These are phyloP conservation scores for Lichtheimia hyalospora DNA, from an alignment of 371 early-diverging fungal genomes.

Conservation along the genomic window DNA sequence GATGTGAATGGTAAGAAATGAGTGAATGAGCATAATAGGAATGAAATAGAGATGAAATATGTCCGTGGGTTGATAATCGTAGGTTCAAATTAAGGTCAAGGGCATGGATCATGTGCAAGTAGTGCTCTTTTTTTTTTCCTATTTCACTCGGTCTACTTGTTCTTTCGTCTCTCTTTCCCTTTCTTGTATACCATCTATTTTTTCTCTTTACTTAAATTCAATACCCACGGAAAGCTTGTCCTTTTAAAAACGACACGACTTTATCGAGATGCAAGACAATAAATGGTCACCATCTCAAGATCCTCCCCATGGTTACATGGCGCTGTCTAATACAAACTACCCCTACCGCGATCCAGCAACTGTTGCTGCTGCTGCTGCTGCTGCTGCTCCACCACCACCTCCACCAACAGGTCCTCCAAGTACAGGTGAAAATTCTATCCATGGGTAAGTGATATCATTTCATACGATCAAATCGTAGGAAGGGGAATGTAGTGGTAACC, in stretches of 20 bases:
- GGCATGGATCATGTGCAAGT: slow-evolving; percentile 4
- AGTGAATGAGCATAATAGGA: no score
- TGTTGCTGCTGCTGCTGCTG: slow-evolving; percentile 2
- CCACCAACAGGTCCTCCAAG: background rate
- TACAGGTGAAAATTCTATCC: slow-evolving; percentile 7
- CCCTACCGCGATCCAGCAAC: slow-evolving; percentile 13
- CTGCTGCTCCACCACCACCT: background rate
- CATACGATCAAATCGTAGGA: background rate
- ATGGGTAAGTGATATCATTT: slow-evolving; percentile 12
- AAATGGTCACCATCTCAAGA: slow-evolving; percentile 26
- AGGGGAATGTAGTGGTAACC: no score
- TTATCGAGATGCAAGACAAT: slow-evolving; percentile 21
- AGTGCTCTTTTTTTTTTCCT: slow-evolving; percentile 1
- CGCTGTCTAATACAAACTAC: slow-evolving; percentile 14
- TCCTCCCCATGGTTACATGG: slow-evolving; percentile 15
- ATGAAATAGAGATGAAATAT: no score
- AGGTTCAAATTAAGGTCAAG: no score
- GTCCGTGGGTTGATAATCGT: no score
- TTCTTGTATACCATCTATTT: slow-evolving; percentile 4
- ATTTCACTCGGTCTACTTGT: slow-evolving; percentile 3
- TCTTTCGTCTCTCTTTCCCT: slow-evolving; percentile 5
- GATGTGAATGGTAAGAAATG: no score
- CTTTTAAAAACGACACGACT: background rate
- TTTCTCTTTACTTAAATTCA: background rate
- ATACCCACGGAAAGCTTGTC: background rate